A percentile compares a stretch with the other conserved stretches of the same genome.
phyloP scores from a whole-genome alignment of 2,329 filamentous ascomycete genomes.

The Exophiala bonariae region DNA sequence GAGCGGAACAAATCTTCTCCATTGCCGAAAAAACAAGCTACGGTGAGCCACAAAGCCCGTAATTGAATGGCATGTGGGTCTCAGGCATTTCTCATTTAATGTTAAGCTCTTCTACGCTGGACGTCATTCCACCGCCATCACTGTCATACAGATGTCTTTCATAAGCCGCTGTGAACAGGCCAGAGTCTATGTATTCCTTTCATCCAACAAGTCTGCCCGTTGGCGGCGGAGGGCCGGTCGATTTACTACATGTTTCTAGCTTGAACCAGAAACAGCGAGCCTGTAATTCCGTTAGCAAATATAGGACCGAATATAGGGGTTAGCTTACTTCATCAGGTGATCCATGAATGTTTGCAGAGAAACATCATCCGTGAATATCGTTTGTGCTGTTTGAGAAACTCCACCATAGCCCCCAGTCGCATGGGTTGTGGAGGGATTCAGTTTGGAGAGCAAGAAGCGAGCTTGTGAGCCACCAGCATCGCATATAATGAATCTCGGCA shows the following conservation, averaged over 20 bases:
- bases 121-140: too few relatives aligned
- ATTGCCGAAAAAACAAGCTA: too few relatives aligned
- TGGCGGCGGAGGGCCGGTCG: background rate
- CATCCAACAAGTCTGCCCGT: background rate
- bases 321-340: conserved; percentile 92
- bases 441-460: conserved; percentile 92
- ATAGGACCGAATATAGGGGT: background rate
- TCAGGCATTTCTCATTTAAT: too few relatives aligned
- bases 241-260: conserved; percentile 34
- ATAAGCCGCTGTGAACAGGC: too few relatives aligned
- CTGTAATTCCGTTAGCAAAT: conserved; percentile 36
- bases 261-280: conserved; percentile 52
- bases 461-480: conserved; percentile 98
- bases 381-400: conserved; percentile 86
- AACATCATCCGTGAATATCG: conserved; percentile 98
- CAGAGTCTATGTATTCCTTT: background rate
- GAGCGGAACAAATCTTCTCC: too few relatives aligned
- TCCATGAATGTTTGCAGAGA: conserved; percentile 99
- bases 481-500: conserved; percentile 97
- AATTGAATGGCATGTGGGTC: too few relatives aligned
- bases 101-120: too few relatives aligned
- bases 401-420: conserved; percentile 90
- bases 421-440: conserved; percentile 96
- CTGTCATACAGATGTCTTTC: too few relatives aligned
- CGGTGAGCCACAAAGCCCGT: too few relatives aligned